A percentile compares a stretch with the other conserved stretches of the same genome.
These are phyloP conservation scores for Russula vinacea DNA, from an alignment of 768 basidiomycete species.

Conservation along the genomic window DNA sequence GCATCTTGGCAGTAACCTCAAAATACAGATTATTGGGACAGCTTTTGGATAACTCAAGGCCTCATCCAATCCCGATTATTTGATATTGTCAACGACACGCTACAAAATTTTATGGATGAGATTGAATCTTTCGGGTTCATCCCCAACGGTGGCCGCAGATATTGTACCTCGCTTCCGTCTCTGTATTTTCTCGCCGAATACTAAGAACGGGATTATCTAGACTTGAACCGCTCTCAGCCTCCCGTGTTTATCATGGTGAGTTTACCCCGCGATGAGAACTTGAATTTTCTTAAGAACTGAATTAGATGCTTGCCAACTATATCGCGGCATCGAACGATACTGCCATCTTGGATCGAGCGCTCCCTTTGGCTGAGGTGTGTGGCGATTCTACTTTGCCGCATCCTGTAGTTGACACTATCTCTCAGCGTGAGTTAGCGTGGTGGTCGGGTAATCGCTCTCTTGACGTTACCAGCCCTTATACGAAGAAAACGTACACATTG, in stretches of 20 bases:
- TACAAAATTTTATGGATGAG: slow-evolving; percentile 96
- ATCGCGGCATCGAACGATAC: slow-evolving; percentile 67
- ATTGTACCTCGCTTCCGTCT: slow-evolving; percentile 49
- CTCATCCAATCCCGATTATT: slow-evolving; percentile 78
- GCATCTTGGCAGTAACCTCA: not conserved
- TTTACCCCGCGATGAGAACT: not conserved
- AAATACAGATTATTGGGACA: slow-evolving; percentile 55
- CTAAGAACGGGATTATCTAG: slow-evolving; percentile 36
- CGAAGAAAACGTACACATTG: slow-evolving; percentile 61
- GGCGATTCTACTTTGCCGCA: not conserved
- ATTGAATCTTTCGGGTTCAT: slow-evolving; percentile 82
- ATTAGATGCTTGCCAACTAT: slow-evolving; percentile 87
- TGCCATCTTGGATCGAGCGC: slow-evolving; percentile 68
- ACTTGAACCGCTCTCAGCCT: slow-evolving; percentile 89
- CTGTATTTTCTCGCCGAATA: not conserved
- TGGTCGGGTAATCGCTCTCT: slow-evolving; percentile 74
- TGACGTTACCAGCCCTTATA: slow-evolving; percentile 65
- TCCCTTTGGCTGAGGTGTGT: slow-evolving; percentile 78
- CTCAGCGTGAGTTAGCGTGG: slow-evolving; percentile 75
- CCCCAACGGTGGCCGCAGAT: slow-evolving; percentile 91
- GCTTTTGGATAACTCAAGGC: slow-evolving; percentile 86
- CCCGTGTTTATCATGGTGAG: slow-evolving; percentile 80
- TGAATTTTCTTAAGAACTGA: not conserved
- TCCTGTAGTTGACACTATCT: not conserved
- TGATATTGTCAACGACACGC: slow-evolving; percentile 65